Conservation (phyloP, 139 green algal genomes). For the Pleodorina starrii region DNA sequence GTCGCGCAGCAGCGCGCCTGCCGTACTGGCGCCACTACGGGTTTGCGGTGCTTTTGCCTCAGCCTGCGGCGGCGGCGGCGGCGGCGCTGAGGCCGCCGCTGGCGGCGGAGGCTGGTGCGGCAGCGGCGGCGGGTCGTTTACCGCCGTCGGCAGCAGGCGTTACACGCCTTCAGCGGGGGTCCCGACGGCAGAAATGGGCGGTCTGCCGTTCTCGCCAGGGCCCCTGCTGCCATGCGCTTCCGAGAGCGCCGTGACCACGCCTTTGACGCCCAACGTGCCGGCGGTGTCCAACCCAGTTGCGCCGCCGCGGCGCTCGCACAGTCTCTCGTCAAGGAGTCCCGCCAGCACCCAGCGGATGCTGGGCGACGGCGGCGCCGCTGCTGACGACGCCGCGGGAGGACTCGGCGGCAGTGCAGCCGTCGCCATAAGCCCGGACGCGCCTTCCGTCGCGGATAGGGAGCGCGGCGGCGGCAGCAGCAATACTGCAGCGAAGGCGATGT, state of each 20-base stretch:
- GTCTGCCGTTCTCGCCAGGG: background rate
- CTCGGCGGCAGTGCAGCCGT: background rate
- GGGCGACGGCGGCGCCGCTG: background rate
- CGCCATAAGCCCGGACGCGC: background rate
- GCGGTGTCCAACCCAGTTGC: background rate
- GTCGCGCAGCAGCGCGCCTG: background rate
- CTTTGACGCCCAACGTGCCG: background rate
- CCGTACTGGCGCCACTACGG: conserved; percentile 11
- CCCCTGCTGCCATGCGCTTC: too few species aligned
- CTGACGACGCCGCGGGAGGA: background rate
- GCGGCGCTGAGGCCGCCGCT: background rate
- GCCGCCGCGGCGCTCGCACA: background rate
- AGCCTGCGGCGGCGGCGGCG: background rate
- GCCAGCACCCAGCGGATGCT: background rate
- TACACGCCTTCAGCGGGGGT: background rate
- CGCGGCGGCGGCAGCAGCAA: background rate
- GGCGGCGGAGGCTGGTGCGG: background rate
- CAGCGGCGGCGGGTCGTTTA: background rate
- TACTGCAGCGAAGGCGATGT: background rate
- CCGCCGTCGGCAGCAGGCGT: background rate
- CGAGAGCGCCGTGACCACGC: background rate
- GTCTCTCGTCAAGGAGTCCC: background rate
- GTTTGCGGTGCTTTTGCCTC: background rate
- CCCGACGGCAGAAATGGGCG: background rate
- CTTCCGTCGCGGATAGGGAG: background rate